Percentiles rank a stretch among this genome's conserved stretches.
Conservation (phyloP, 805 yeast species). For the Yamadazyma sp. region DNA sequence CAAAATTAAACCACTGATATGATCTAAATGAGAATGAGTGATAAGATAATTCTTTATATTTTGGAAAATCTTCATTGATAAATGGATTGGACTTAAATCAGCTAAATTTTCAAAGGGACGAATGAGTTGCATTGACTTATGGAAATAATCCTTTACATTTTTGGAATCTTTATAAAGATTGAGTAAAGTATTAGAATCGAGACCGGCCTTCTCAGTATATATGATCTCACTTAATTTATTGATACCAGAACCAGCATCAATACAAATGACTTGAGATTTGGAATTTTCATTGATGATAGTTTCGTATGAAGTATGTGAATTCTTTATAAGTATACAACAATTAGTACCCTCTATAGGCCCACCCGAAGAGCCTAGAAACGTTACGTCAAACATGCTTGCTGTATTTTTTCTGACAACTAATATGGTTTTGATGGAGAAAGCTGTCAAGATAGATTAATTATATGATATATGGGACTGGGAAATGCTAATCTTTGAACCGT, state of each 20-base stretch:
- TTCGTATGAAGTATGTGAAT: slow-evolving; percentile 41
- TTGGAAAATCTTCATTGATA: slow-evolving; percentile 14
- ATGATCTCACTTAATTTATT: slow-evolving; percentile 48
- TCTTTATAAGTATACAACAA: slow-evolving; percentile 66
- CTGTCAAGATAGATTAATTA: no score
- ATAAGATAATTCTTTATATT: slow-evolving; percentile 47
- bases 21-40: slow-evolving; percentile 87
- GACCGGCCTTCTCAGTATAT: slow-evolving; percentile 17
- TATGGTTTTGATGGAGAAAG: no score
- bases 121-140: not conserved
- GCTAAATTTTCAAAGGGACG: slow-evolving; percentile 23
- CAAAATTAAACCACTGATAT: slow-evolving; percentile 62
- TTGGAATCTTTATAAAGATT: slow-evolving; percentile 29
- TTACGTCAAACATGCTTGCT: slow-evolving; percentile 53
- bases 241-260: slow-evolving; percentile 82
- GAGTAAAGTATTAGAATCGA: slow-evolving; percentile 7
- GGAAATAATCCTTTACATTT: slow-evolving; percentile 18
- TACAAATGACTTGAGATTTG: slow-evolving; percentile 44
- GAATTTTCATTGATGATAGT: slow-evolving; percentile 25
- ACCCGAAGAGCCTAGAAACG: slow-evolving; percentile 76
- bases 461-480: no score
- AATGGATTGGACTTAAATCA: slow-evolving; percentile 7
- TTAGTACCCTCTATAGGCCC: slow-evolving; percentile 77
- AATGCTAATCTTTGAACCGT: no score
- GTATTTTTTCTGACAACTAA: no score